Conservation (phyloP, 352 stramenopile genomes). For the Paralagenidium karlingii region DNA sequence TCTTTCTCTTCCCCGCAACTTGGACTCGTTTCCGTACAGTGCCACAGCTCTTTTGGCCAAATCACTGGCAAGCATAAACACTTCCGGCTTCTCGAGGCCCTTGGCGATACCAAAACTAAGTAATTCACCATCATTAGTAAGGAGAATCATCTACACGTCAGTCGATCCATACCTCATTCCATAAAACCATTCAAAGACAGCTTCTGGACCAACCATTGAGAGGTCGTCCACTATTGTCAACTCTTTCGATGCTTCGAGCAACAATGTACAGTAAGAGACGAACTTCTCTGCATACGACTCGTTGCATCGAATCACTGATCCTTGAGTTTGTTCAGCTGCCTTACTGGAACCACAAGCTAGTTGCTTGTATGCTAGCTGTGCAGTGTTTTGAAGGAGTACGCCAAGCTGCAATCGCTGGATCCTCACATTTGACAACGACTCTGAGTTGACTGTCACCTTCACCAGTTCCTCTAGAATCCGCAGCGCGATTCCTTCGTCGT, state of each 20-base stretch:
- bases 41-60: constrained; percentile 28
- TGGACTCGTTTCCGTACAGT: constrained; percentile 22
- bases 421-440: too few relatives aligned
- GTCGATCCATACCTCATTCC: constrained; percentile 37
- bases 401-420: constrained; percentile 13
- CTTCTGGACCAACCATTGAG: constrained; percentile 15
- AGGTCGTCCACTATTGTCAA: neutral
- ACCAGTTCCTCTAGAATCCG: constrained; percentile 48
- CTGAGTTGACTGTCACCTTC: too few relatives aligned
- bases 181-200: constrained; percentile 69
- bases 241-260: constrained; percentile 17
- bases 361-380: constrained; percentile 33
- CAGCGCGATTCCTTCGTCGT: constrained; percentile 21
- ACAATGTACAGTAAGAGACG: constrained; percentile 18
- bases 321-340: constrained; percentile 1
- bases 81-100: constrained; percentile 21
- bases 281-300: constrained; percentile 27
- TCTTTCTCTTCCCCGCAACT: constrained; percentile 14
- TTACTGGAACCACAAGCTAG: too few relatives aligned
- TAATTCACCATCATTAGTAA: neutral
- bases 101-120: constrained; percentile 61
- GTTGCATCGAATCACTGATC: too few relatives aligned
- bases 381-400: constrained; percentile 52
- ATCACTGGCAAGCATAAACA: constrained; percentile 48
- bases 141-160: neutral